Base-by-base conservation (phyloP, 441 rosid genomes). In the Kokia cookei region DNA sequence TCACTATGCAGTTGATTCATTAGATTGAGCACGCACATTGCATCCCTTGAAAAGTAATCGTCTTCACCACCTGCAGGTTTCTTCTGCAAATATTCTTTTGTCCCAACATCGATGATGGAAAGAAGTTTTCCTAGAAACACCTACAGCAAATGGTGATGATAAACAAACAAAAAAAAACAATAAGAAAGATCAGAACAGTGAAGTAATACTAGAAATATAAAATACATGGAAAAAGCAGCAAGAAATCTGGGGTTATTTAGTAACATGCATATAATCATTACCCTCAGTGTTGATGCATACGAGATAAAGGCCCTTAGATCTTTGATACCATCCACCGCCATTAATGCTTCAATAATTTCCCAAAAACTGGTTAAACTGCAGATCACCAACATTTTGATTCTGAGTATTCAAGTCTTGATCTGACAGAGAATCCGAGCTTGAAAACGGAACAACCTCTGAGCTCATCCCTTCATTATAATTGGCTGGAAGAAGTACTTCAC, bases 1-100 rank as follows among this genome's bases (percentile, higher is more conserved):
- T 61, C 78, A 22, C 35, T 42, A 48, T 43, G 7, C 14, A 84
- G 69, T 72, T 54, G 64, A 71, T 73, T 73, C 74, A 81, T 4
- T 53, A 81, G 78, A 53, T 61, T 69, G 48, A 79, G 75, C 80
- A 75, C 27, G 63, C 10, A 27, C 1, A 69, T 35, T 35, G 74
- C 76, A 29, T 77, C 73, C 19, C 27, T 63, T 3, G 47, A 35
- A 4, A 35, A 55, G 35, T 8, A 27, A 0, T 7, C 51, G 27
- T 12, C 45, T 61, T 70, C 48, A 26, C 3, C 59, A 2, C 47
- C 3, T 9, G 66, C 17, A 63, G 43, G 24, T 45, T 53, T 53
- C 24, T 76, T 55, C 55, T 8, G 63, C 42, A 3, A 19, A n/a
- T 14, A 29, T 53, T 55, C 78, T 51, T 43, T 45, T 15, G 55